Conservation (phyloP, 139 green algal species). For the Spirogloea muscicola region DNA sequence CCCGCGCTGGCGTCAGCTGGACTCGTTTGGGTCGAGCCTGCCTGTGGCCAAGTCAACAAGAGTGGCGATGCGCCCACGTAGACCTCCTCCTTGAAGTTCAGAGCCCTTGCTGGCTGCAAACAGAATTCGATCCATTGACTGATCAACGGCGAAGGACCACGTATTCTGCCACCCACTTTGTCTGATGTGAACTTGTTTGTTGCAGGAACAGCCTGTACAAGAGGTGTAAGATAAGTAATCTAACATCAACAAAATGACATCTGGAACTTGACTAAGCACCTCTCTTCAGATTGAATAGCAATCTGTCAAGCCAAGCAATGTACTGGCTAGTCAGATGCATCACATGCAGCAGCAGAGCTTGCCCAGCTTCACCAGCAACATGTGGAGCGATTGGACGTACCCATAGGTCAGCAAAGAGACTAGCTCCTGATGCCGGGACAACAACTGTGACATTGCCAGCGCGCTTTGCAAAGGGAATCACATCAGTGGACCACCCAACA, state of each 20-base stretch:
- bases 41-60: too few species aligned
- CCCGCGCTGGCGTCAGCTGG: too few species aligned
- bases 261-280: too few species aligned
- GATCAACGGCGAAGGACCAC: conserved; percentile 31
- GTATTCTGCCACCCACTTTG: conserved; percentile 33
- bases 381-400: conserved; percentile 2
- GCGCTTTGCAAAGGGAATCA: conserved; percentile 41
- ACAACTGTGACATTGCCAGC: conserved; percentile 54
- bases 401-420: conserved; percentile 55
- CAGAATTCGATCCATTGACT: conserved; percentile 42
- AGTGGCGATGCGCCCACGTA: too few species aligned
- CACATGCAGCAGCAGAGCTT: not conserved
- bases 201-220: conserved; percentile 23
- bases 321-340: not conserved
- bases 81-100: conserved; percentile 31
- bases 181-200: conserved; percentile 24
- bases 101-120: conserved; percentile 30
- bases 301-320: too few species aligned
- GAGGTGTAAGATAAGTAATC: not conserved
- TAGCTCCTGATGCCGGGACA: conserved; percentile 64
- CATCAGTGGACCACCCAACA: conserved; percentile 54
- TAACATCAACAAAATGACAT: too few species aligned
- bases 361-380: too few species aligned
- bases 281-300: too few species aligned
- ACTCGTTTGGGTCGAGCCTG: too few species aligned